Conservation (phyloP, 371 early-diverging fungal genomes). For the Actinomortierella wolfii region DNA sequence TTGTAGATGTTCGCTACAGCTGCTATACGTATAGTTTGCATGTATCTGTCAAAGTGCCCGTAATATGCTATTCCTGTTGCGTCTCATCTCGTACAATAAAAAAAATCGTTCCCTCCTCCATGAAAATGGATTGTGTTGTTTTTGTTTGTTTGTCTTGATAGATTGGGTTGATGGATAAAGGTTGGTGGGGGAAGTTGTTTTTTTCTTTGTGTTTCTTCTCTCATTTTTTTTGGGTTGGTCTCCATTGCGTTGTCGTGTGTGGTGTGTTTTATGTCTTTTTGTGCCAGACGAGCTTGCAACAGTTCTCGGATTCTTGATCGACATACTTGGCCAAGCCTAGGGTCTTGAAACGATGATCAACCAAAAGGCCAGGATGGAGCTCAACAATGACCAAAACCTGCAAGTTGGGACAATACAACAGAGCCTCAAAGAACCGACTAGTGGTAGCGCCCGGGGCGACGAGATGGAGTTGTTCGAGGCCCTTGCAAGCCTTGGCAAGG, state of each 20-base stretch:
- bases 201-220: background rate
- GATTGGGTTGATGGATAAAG: no score
- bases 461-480: conserved; percentile 38
- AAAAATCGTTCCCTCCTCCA: no score
- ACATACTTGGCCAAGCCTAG: conserved; percentile 41
- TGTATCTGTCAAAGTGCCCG: no score
- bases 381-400: conserved; percentile 44
- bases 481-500: conserved; percentile 39
- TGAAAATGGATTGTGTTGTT: no score
- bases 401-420: conserved; percentile 37
- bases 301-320: conserved; percentile 32
- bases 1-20: no score
- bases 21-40: no score
- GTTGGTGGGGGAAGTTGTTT: no score
- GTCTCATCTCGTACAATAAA: no score
- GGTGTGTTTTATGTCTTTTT: conserved; percentile 28
- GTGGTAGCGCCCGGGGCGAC: conserved; percentile 42
- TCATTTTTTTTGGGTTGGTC: conserved; percentile 1
- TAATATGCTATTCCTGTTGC: no score
- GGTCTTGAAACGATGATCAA: conserved; percentile 43
- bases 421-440: conserved; percentile 42
- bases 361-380: conserved; percentile 33
- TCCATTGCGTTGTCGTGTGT: background rate
- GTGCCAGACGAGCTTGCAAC: conserved; percentile 45
- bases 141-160: no score